Evolutionary conservation across 192 early-diverging fungal genomes (phyloP).

Genomic region (Backusella sp.): DNA sequence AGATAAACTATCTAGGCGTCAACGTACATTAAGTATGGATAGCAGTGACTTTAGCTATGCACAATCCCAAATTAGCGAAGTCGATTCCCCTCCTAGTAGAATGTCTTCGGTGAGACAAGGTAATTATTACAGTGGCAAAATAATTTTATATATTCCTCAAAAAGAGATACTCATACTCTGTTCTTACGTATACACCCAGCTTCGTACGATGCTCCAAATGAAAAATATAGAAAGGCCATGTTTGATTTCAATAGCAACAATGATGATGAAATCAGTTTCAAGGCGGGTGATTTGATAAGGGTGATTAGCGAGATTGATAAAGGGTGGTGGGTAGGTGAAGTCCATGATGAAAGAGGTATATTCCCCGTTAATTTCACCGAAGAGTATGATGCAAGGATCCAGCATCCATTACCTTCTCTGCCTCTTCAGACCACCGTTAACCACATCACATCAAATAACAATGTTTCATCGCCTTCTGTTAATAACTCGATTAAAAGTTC

Average conservation of each 20-base stretch:
- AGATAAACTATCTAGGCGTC: not conserved
- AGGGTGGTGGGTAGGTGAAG: conserved; percentile 94
- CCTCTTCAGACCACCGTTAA: not conserved
- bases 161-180: not conserved
- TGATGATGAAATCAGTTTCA: conserved; percentile 77
- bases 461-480: not conserved
- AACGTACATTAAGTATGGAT: not conserved
- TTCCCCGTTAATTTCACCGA: conserved; percentile 95
- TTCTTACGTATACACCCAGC: not conserved
- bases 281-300: conserved; percentile 85
- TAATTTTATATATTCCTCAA: not conserved
- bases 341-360: conserved; percentile 76
- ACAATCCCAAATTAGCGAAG: not conserved
- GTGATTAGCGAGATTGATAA: conserved; percentile 86
- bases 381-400: conserved; percentile 28
- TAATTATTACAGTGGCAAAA: not conserved
- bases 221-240: conserved; percentile 66
- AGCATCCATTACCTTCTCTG: not conserved
- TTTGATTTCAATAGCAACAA: conserved; percentile 84
- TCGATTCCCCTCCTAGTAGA: not conserved
- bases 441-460: not conserved
- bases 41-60: conserved; percentile 1
- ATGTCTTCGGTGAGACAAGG: conserved; percentile 4
- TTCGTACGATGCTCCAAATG: conserved; percentile 7
- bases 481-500: not conserved